Evolutionary conservation across 139 green algal species (phyloP), one percentile per base, ranked within the genome.

Genomic region (Edaphochlamys debaryana): DNA sequence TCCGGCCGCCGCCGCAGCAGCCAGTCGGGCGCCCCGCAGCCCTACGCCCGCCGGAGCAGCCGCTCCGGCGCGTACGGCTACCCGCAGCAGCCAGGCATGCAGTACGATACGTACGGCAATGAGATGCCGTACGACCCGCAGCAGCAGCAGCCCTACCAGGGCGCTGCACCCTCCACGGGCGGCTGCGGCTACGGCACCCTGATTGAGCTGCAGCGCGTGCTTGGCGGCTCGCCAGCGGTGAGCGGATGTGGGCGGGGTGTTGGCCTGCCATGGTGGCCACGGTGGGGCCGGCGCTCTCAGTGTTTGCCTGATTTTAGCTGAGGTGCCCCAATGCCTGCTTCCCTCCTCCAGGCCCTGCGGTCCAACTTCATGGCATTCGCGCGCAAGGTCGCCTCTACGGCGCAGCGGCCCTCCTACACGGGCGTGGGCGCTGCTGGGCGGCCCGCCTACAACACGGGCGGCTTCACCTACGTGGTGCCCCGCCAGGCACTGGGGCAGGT

Each of bases 311-410:
- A n/a, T n/a, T n/a, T n/a, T n/a, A n/a, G n/a, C n/a, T n/a, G n/a
- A n/a, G n/a, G n/a, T n/a, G n/a, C n/a, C n/a, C n/a, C n/a, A n/a
- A n/a, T n/a, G n/a, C n/a, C n/a, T n/a, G 7, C 4, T 64, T 9
- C n/a, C 7, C 5, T 54, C 25, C 54, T 25, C 0, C 72, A 84
- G 66, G 72, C 68, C 27, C 80, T 89, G 23, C 64, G 42, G 60
- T 67, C 77, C 63, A 42, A 78, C 36, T 87, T 89, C 56, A 70
- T 74, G 56, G 54, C 79, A 2, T 41, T 52, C 1, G 76, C 71
- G 4, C 27, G 68, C n/a, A 56, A 63, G 29, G 40, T 45, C 5
- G 29, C 8, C 56, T 11, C 60, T 15, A 30, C 60, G 30, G 60
- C 17, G 30, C 60, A 30, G 8, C 27, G 60, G 5, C 19, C 60